Evolutionary conservation across 768 basidiomycete genomes (phyloP), one percentile per base, ranked within the genome.

Genomic region (Tricholoma matsutake): DNA sequence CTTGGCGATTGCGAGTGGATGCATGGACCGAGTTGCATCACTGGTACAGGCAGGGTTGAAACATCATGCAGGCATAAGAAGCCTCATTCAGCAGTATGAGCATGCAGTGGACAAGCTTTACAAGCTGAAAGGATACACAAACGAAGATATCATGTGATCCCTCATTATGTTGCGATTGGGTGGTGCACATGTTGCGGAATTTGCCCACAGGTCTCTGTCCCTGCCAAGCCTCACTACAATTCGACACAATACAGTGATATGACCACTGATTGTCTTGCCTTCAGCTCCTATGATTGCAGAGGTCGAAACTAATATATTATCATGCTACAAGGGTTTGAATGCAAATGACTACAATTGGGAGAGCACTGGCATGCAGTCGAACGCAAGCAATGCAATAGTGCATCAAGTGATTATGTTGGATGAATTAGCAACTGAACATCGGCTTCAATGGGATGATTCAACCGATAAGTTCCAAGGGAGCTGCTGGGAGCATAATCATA

Each of bases 71-170:
- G 55, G 64, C 5, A 54, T 65, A 2, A n/a, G n/a, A n/a, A n/a
- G n/a, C n/a, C n/a, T n/a, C n/a, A n/a, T n/a, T n/a, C n/a, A n/a
- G n/a, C n/a, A 20, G 47, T 0, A 62, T 32, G 14, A 64, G 18
- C 56, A 32, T 6, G 66, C 66, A 22, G 62, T 31, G 51, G 62
- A 41, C 60, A 61, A 60, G 1, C 10, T 41, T 2, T 68, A 68
- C 29, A 64, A 61, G 47, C 63, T 64, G 0, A 65, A 65, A 22
- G 62, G 62, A 6, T 68, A 62, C 20, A 65, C 59, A 8, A 43
- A 51, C 6, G 55, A 63, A 32, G 66, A 67, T 2, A 20, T 57
- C 13, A 63, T 65, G 66, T 20, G 61, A 28, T 59, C 7, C 16
- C 43, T 63, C 11, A 37, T 57, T 5, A 37, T 56, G 14, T 39